Evolutionary conservation across 2,329 filamentous ascomycete genomes (phyloP).

Genomic region (Cladosporium oxysporum): DNA sequence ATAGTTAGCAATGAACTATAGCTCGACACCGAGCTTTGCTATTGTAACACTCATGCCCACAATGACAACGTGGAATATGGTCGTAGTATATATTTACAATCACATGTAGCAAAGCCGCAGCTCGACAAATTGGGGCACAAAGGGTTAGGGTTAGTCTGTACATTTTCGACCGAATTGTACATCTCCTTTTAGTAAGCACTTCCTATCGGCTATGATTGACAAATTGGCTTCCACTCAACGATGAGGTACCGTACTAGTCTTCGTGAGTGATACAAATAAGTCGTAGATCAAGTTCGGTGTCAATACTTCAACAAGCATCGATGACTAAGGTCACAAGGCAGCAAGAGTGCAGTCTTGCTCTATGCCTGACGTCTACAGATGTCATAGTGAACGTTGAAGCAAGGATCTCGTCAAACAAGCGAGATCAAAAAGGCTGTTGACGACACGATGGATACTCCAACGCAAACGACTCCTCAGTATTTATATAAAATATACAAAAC

Average conservation of each 20-base stretch:
- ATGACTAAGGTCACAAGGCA: too few relatives aligned
- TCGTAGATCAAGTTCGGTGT: neutral
- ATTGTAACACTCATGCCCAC: neutral
- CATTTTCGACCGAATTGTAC: neutral
- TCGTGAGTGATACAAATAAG: neutral
- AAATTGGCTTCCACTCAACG: neutral
- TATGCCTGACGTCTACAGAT: too few relatives aligned
- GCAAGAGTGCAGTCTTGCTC: too few relatives aligned
- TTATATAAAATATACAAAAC: too few relatives aligned
- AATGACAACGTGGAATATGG: neutral
- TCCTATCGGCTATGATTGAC: too few relatives aligned
- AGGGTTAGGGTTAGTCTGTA: neutral
- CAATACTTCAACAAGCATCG: neutral
- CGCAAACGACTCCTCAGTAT: neutral
- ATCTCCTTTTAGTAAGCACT: too few relatives aligned
- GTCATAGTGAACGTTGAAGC: too few relatives aligned
- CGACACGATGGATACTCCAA: too few relatives aligned
- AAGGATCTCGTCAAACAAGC: too few relatives aligned
- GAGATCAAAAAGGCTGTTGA: too few relatives aligned
- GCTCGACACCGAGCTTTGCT: neutral
- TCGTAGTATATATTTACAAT: neutral
- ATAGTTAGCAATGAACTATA: neutral
- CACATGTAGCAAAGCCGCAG: neutral
- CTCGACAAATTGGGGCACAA: neutral
- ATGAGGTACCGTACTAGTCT: neutral